Conservation (phyloP, 1,284 basidiomycete species). For the Takashimella koratensis region DNA sequence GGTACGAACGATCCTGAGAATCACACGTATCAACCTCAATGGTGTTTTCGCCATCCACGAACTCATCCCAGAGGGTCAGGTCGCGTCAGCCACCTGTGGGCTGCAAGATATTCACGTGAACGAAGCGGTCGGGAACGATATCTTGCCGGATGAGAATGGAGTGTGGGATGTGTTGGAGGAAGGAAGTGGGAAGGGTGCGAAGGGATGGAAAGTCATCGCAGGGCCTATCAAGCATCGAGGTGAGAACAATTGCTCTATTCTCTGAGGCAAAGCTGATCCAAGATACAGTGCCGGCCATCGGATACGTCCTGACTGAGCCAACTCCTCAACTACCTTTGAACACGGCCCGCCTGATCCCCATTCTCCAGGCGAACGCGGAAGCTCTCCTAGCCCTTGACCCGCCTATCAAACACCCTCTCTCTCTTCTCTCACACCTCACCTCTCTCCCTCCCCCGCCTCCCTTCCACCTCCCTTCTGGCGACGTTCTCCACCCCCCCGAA, state of each 20-base stretch:
- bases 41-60: constrained; percentile 79
- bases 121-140: constrained; percentile 65
- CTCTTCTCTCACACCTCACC: constrained; percentile 65
- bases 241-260: constrained; percentile 32
- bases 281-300: constrained; percentile 70
- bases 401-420: constrained; percentile 64
- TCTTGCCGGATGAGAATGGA: constrained; percentile 61
- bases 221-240: constrained; percentile 79
- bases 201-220: constrained; percentile 63
- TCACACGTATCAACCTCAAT: constrained; percentile 64
- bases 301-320: constrained; percentile 71
- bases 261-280: constrained; percentile 1
- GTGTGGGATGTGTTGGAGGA: constrained; percentile 62
- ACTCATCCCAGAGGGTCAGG: constrained; percentile 57
- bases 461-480: constrained; percentile 73
- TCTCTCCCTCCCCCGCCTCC: constrained; percentile 54
- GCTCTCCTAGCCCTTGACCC: constrained; percentile 55
- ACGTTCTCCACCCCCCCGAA: constrained; percentile 65
- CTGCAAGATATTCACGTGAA: constrained; percentile 58
- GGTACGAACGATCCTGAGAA: constrained; percentile 65
- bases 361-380: constrained; percentile 49
- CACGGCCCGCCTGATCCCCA: constrained; percentile 38
- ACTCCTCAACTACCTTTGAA: constrained; percentile 48
- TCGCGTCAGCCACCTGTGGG: constrained; percentile 57
- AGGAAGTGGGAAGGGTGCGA: constrained; percentile 32